These are phyloP conservation scores for Rhododendron mucronatum DNA, from an alignment of 148 eudicot genomes.

Conservation along the genomic window DNA sequence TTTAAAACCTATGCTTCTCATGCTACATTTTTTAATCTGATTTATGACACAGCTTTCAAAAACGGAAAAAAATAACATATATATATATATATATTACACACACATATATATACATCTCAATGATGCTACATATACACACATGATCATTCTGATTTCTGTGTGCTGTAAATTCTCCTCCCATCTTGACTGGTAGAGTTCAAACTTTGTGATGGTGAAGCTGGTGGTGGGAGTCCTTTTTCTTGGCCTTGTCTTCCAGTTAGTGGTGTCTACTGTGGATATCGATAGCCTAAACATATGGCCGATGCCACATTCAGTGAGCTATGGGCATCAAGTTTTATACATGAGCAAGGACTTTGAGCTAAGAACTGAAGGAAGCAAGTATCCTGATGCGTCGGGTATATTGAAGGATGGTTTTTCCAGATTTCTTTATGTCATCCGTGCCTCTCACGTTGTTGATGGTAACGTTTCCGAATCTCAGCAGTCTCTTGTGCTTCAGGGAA, in stretches of 20 bases:
- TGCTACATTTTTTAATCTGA: neutral
- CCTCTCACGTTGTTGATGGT: conserved; percentile 55
- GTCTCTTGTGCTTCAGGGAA: conserved; percentile 52
- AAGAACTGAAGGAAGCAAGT: conserved; percentile 55
- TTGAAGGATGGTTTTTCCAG: conserved; percentile 65
- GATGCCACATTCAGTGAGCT: conserved; percentile 52
- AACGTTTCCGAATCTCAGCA: conserved; percentile 27
- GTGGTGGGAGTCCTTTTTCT: conserved; percentile 19
- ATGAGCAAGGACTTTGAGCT: conserved; percentile 51
- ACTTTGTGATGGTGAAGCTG: conserved; percentile 37
- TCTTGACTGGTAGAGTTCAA: conserved; percentile 6
- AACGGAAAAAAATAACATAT: neutral
- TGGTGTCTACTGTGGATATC: conserved; percentile 26
- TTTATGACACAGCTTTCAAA: neutral
- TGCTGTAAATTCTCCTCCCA: neutral
- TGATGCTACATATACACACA: neutral
- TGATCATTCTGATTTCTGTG: neutral
- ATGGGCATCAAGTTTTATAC: conserved; percentile 43
- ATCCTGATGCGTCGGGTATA: conserved; percentile 46
- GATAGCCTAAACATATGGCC: conserved; percentile 79
- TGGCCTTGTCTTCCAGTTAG: conserved; percentile 23
- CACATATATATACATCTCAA: neutral
- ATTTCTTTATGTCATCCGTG: conserved; percentile 34
- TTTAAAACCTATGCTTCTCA: neutral
- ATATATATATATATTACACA: too few species aligned